Evolutionary conservation across 352 stramenopile genomes (phyloP), one percentile per base, ranked within the genome.

Genomic region (Thalassiosira hispida): DNA sequence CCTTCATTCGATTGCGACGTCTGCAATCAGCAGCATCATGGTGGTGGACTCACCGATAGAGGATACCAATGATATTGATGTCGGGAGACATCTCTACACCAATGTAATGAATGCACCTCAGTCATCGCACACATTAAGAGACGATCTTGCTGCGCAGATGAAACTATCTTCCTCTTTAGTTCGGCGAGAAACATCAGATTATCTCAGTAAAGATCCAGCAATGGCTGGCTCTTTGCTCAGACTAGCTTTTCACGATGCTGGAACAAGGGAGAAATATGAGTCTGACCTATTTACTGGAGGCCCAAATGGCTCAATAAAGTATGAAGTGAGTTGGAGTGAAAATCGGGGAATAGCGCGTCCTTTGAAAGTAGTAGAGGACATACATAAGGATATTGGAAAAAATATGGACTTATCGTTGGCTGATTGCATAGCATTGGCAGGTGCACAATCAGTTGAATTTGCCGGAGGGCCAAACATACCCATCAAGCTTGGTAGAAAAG

Each of bases 171-270:
- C 67, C 1, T 16, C 3, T 18, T 16, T 68, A 7, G 56, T 76
- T 12, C 42, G 67, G 9, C 33, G 46, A 44, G 42, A 2, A 5
- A 49, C 46, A n/a, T 62, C 27, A 22, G 12, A 29, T 25, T 62
- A 61, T 62, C 56, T 76, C 16, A 38, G 12, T 8, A 46, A 44
- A 9, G 62, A 83, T 52, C 63, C 71, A 31, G 38, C 56, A 16
- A 60, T 91, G 14, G 75, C 80, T 29, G 85, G 79, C 5, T 42
- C 64, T 11, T 29, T 90, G 7, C n/a, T 91, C 7, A 57, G 83
- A 18, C 60, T 91, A 8, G 83, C 86, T 46, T 91, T 91, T 85
- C 83, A 91, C 55, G 83, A 90, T 71, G 79, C 75, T 16, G 62
- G 65, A 4, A 80, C 69, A 44, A 66, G 47, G 42, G 71, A 88